Evolutionary conservation across 2,329 filamentous ascomycete species (phyloP), one percentile per base, ranked within the genome.

Genomic region (Aspergillus sp.): DNA sequence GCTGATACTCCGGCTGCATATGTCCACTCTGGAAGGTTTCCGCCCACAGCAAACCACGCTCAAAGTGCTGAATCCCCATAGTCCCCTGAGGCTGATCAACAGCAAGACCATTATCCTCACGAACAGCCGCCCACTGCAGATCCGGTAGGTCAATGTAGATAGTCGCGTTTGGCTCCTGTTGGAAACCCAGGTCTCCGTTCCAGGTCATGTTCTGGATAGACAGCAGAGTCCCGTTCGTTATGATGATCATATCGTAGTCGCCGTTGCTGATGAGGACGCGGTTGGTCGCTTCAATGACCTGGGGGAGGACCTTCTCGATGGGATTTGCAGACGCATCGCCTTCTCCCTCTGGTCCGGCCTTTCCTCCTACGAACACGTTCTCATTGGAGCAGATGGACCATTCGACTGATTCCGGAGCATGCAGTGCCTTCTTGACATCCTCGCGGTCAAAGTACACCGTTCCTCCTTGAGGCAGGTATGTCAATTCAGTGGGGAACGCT

Each of bases 181-280:
- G 84, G 79, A 95, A 93, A 0, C 90, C 90, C 46, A 89, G 83
- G 54, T 82, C 72, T 12, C 89, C 90, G 57, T 86, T 85, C 86
- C 87, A 93, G 0, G 89, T 93, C 86, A 93, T 91, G 77, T 93
- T 93, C 69, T 95, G 90, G 62, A 93, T 87, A 3, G 83, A 81
- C 7, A 93, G 77, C 2, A 93, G 79, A 0, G 89, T 90, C 9
- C 90, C 90, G 70, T 90, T 89, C 66, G 82, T 81, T 21, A 88
- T 77, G 19, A 91, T 81, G 59, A 90, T 82, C 70, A 84, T 89
- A 75, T 93, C 90, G n/a, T 89, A 82, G 48, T 84, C 77, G 19
- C 90, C 90, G 67, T 93, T 89, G 7, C 81, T 87, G 68, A 95
- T 87, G 64, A 96, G 82, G 8, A 90, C 90, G 60, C 88, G 87